Evolutionary conservation across 306 rosid species (phyloP), one percentile per base, ranked within the genome.

Genomic region (Aeschynomene evenia): DNA sequence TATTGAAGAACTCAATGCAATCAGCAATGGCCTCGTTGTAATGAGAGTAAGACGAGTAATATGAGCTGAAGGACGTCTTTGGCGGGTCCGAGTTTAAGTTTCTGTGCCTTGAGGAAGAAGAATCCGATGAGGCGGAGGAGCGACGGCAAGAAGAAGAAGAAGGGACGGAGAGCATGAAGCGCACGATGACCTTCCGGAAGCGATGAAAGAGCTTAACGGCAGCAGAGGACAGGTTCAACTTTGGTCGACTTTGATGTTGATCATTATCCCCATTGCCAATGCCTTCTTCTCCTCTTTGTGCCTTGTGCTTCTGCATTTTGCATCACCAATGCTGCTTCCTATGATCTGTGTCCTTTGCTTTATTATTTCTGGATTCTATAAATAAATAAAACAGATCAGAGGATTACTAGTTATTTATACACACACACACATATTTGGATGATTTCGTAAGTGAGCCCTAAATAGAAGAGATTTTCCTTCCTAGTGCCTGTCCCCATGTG

Each of bases 1-100:
- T 86, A 19, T 91, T 91, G 81, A 91, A 83, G 83, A 91, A 91
- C 87, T 91, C 90, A 29, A 91, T 91, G 78, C 95, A 88, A 24
- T 91, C 97, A 0, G 90, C 83, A 26, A 91, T 86, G 68, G 95
- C 95, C 65, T 88, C 92, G n/a, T 84, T 81, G 42, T 86, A 86
- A 67, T 91, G 97, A 4, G 90, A 84, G 55, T 88, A 85, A 12
- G 97, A 86, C 12, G 93, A 87, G 70, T 87, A 82, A 63, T 86
- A 84, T 0, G 92, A 91, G 60, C 92, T 91, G 80, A 88, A 91
- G 12, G 95, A 91, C 0, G 88, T 91, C 79, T 88, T 91, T 0
- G 97, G 95, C 7, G 95, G 95, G 59, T 91, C 92, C 18, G 64
- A 45, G 31, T 88, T 87, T 7, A 69, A 63, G 65, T 80, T 71